These are phyloP conservation scores for Leucocoprinus birnbaumii DNA, from an alignment of 768 basidiomycete species.

Conservation along the genomic window DNA sequence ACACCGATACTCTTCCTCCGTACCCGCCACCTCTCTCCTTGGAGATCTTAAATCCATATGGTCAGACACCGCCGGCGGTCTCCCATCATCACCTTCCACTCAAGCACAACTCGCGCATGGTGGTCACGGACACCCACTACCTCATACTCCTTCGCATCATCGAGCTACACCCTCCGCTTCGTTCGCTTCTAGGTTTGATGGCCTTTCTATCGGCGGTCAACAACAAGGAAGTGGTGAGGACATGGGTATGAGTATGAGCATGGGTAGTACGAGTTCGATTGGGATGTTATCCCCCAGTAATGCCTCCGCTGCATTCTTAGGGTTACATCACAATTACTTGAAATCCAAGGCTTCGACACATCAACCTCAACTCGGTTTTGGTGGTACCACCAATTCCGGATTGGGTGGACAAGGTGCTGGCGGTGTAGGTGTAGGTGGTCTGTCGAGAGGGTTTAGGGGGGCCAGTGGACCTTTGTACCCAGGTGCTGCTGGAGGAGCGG, in stretches of 20 bases:
- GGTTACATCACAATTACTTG: constrained; percentile 64
- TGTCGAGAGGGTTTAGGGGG: constrained; percentile 28
- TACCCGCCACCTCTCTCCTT: constrained; percentile 73
- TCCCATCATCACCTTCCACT: constrained; percentile 29
- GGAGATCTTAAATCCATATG: constrained; percentile 81
- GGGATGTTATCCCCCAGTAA: constrained; percentile 65
- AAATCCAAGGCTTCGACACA: constrained; percentile 41
- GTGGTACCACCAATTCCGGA: too few relatives aligned
- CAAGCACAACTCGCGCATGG: too few relatives aligned
- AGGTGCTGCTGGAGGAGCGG: not conserved
- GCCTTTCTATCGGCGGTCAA: constrained; percentile 16
- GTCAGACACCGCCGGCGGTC: constrained; percentile 48
- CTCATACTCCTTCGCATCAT: constrained; percentile 21
- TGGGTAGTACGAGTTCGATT: constrained; percentile 28
- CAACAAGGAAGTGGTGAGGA: constrained; percentile 26
- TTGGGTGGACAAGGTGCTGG: too few relatives aligned
- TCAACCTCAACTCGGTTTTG: constrained; percentile 24
- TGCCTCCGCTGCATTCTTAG: constrained; percentile 79
- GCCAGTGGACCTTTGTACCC: constrained; percentile 28
- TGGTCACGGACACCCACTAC: too few relatives aligned
- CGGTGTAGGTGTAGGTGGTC: constrained; percentile 25
- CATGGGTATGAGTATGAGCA: constrained; percentile 31
- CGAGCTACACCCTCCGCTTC: constrained; percentile 51
- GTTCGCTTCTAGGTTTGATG: constrained; percentile 41
- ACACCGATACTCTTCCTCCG: constrained; percentile 81